Evolutionary conservation across 371 early-diverging fungal species (phyloP).

Genomic region (Mortierella sp.): DNA sequence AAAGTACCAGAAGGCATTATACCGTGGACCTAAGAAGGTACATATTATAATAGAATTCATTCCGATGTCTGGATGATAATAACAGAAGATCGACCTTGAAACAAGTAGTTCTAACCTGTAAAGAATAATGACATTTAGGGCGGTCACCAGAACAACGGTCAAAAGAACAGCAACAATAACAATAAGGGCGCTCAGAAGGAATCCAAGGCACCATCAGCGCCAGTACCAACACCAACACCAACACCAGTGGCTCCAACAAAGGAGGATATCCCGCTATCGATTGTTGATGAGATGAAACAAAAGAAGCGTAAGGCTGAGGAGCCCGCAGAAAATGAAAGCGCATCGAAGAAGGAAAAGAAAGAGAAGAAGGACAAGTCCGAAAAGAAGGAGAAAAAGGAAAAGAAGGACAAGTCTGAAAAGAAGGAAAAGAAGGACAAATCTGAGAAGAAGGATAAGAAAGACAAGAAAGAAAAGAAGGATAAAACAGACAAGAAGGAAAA

Average conservation of each 20-base stretch:
- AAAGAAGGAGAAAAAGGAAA: constrained; percentile 57
- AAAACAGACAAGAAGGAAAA: constrained; percentile 24
- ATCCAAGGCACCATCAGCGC: constrained; percentile 8
- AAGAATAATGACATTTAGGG: constrained; percentile 8
- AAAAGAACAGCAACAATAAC: constrained; percentile 53
- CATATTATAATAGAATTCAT: not conserved
- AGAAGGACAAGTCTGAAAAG: constrained; percentile 22
- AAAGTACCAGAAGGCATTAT: constrained; percentile 85
- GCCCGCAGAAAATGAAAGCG: constrained; percentile 50
- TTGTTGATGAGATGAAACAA: constrained; percentile 70
- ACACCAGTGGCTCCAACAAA: constrained; percentile 16
- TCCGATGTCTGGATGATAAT: not conserved
- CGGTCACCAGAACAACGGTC: constrained; percentile 50
- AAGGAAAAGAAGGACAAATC: constrained; percentile 16
- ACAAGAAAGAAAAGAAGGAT: constrained; percentile 21
- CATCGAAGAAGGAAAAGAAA: constrained; percentile 54
- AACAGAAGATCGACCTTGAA: no score
- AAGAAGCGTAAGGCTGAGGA: constrained; percentile 62
- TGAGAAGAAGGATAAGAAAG: constrained; percentile 24
- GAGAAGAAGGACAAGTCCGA: constrained; percentile 53
- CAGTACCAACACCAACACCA: constrained; percentile 1
- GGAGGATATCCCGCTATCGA: constrained; percentile 61
- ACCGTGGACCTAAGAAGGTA: constrained; percentile 69
- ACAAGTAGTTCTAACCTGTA: no score
- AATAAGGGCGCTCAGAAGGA: constrained; percentile 22